Conservation (phyloP, 768 basidiomycete species). For the Leccinellum albellum region DNA sequence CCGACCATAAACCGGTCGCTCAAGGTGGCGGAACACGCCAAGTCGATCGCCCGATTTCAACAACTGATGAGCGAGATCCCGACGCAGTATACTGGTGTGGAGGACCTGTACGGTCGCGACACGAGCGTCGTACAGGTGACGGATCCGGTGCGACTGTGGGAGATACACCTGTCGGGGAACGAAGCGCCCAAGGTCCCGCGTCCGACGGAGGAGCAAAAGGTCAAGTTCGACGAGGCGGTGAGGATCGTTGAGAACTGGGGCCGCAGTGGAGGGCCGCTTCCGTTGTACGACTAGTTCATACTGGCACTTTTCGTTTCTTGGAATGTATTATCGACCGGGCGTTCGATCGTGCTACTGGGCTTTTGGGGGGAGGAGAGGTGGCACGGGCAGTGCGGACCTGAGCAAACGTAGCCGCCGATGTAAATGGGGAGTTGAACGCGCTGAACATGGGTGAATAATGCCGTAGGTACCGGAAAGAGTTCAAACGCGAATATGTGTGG, state of each 20-base stretch:
- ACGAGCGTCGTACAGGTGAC: slow-evolving; percentile 59
- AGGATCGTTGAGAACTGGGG: slow-evolving; percentile 58
- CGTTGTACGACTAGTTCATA: not conserved
- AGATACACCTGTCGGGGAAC: slow-evolving; percentile 41
- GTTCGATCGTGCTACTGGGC: not conserved
- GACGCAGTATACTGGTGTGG: slow-evolving; percentile 41
- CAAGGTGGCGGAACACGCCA: slow-evolving; percentile 13
- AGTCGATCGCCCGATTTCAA: slow-evolving; percentile 39
- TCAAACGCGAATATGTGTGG: too few species aligned
- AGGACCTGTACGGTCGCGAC: slow-evolving; percentile 70
- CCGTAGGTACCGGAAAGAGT: too few species aligned
- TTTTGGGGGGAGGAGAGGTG: too few species aligned
- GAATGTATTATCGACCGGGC: not conserved
- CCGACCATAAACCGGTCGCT: slow-evolving; percentile 42
- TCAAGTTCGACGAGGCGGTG: slow-evolving; percentile 62
- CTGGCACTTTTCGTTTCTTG: not conserved
- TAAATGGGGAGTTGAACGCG: not conserved
- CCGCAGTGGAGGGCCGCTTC: not conserved
- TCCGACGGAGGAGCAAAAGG: slow-evolving; percentile 59
- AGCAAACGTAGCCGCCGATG: not conserved
- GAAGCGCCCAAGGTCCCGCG: slow-evolving; percentile 49
- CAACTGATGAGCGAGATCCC: slow-evolving; percentile 51
- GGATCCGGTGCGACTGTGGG: not conserved
- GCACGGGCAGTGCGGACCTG: not conserved
- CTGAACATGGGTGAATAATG: not conserved